A percentile compares a stretch with the other conserved stretches of the same genome.
Evolutionary conservation across 495 filamentous ascomycete species (phyloP).

Genomic region (Haplographium delicatum): DNA sequence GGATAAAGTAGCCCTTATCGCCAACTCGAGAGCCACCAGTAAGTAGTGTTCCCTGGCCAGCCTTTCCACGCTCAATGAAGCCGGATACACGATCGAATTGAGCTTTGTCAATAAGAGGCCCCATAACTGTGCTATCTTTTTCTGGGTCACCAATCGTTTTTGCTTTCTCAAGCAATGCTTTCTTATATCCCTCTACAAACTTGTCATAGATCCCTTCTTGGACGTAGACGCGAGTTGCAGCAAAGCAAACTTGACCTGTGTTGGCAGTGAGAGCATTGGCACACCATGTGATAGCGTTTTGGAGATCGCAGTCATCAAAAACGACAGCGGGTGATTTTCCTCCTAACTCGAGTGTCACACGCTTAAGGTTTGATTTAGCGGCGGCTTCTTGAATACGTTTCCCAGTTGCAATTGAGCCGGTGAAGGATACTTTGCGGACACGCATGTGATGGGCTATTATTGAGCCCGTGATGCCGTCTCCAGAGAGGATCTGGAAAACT

Average conservation of each 20-base stretch:
- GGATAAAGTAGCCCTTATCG: conserved; percentile 42
- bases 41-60: conserved; percentile 54
- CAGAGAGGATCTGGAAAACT: conserved; percentile 49
- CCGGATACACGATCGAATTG: conserved; percentile 56
- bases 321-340: conserved; percentile 61
- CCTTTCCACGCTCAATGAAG: conserved; percentile 55
- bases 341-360: conserved; percentile 60
- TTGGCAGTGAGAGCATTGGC: conserved; percentile 41
- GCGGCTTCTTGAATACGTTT: conserved; percentile 53
- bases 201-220: conserved; percentile 50
- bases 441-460: conserved; percentile 43
- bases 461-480: conserved; percentile 43
- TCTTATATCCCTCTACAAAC: conserved; percentile 35
- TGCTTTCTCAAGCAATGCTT: conserved; percentile 26
- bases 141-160: conserved; percentile 54
- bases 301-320: conserved; percentile 57
- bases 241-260: conserved; percentile 51
- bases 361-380: conserved; percentile 56
- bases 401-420: conserved; percentile 53
- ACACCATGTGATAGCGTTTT: conserved; percentile 42
- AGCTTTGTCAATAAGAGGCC: conserved; percentile 61
- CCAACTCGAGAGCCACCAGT: conserved; percentile 50
- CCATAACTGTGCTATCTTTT: conserved; percentile 50
- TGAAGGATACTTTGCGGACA: conserved; percentile 61
- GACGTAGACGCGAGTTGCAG: conserved; percentile 46